Evolutionary conservation across 306 rosid genomes (phyloP), one percentile per base, ranked within the genome.

Genomic region (Erythrophleum fordii): DNA sequence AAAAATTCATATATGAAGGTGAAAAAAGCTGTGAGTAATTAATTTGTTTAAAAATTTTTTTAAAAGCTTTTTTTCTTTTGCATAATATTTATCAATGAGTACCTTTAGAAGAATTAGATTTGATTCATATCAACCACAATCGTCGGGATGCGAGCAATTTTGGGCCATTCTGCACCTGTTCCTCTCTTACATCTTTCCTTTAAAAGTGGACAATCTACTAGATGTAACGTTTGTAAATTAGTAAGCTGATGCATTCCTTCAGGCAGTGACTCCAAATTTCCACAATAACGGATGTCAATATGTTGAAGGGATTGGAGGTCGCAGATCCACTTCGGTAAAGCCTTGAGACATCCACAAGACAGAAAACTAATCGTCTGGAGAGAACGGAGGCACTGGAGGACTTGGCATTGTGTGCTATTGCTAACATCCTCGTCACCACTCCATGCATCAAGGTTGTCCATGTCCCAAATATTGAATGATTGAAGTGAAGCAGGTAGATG

Each of bases 201-300:
- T 58, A 58, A 58, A 58, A 25, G 34, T 11, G 18, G 18, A 23
- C 18, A 0, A 3, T 0, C 0, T 10, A 0, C 0, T 16, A 25
- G 0, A 1, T 1, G 18, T 25, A 58, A 35, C 4, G 34, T 11
- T 25, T 25, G 65, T 22, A 58, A 23, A 58, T 58, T 58, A 25
- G 35, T 58, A 14, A 71, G 76, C 45, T 0, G 2, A 29, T 4
- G 42, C 61, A 71, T 28, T 48, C 76, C 45, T 71, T 46, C 6
- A 0, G 76, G 29, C 34, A 71, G 16, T 18, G 62, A 28, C 16
- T 29, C 8, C 45, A 49, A 25, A 0, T 29, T 26, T 17, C 2
- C 0, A 17, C 44, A 71, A 9, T 0, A 0, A 0, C 0, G 0
- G 4, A 71, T 28, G 0, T 0, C 0, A 1, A 71, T 11, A 49